Percentiles rank a stretch among this genome's conserved stretches.
Conservation (phyloP, 1,284 basidiomycete species). For the Ceratorhiza oryzae-sativae region DNA sequence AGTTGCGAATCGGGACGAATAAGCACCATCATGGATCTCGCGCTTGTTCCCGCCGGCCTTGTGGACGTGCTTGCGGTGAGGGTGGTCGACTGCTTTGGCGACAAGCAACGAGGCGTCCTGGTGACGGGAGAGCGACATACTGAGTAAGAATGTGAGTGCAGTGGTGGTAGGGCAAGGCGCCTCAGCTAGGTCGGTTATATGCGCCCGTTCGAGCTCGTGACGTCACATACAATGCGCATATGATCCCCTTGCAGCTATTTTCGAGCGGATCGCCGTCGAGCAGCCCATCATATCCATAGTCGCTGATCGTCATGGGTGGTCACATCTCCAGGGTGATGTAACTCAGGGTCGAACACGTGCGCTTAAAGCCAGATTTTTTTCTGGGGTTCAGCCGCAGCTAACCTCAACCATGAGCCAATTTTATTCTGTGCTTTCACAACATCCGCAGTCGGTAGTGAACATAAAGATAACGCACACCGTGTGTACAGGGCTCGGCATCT, state of each 20-base stretch:
- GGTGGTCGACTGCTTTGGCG: constrained; percentile 38
- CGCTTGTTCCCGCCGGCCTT: not conserved
- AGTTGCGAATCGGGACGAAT: constrained; percentile 36
- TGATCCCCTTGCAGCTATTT: constrained; percentile 1
- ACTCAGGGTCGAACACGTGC: constrained; percentile 17
- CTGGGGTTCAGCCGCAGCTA: not conserved
- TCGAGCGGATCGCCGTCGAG: constrained; percentile 10
- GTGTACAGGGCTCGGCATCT: constrained; percentile 37
- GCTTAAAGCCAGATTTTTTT: constrained; percentile 4
- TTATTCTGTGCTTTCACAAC: not conserved
- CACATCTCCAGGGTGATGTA: not conserved
- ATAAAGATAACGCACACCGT: constrained; percentile 28
- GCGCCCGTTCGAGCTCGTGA: constrained; percentile 6
- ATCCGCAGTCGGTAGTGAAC: not conserved
- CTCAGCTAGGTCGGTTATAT: not conserved
- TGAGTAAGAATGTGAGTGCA: no score
- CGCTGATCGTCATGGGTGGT: not conserved
- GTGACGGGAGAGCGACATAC: constrained; percentile 36
- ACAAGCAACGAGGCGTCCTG: constrained; percentile 37
- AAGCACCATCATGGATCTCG: constrained; percentile 40
- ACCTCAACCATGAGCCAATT: constrained; percentile 9
- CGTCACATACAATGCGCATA: constrained; percentile 1
- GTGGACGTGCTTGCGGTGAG: constrained; percentile 31
- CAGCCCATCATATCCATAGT: not conserved
- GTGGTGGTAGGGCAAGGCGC: not conserved